phyloP scores from a whole-genome alignment of 164 flowering plant species.

The Aristolochia fimbriata region DNA sequence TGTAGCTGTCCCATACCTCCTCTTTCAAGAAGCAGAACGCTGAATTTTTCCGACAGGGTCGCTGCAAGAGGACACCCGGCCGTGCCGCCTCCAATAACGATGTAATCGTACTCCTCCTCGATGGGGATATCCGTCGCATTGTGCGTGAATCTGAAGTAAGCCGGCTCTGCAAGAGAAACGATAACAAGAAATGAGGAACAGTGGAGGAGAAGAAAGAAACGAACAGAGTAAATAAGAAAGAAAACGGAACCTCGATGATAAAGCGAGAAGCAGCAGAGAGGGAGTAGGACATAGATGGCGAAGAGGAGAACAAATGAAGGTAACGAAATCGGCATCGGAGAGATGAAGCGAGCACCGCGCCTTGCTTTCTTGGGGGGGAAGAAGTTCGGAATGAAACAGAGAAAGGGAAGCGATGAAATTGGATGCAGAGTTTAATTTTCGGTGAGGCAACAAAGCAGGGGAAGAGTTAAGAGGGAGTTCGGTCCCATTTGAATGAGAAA shows the following conservation, averaged over 20 bases:
- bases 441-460: not conserved
- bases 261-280: not conserved
- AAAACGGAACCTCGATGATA: not conserved
- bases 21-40: conserved; percentile 64
- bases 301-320: not conserved
- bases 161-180: conserved; percentile 35
- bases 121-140: conserved; percentile 62
- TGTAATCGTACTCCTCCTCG: conserved; percentile 71
- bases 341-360: not conserved
- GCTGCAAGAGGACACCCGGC: conserved; percentile 92
- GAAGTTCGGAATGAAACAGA: too few relatives aligned
- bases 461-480: not conserved
- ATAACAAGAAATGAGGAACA: not conserved
- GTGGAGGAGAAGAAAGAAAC: not conserved
- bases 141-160: conserved; percentile 28
- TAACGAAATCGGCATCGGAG: not conserved
- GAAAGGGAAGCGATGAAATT: not conserved
- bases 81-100: conserved; percentile 88
- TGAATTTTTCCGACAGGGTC: conserved; percentile 40
- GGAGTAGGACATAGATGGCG: not conserved
- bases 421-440: too few relatives aligned
- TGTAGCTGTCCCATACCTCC: conserved; percentile 22
- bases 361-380: not conserved
- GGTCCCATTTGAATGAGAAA: not conserved
- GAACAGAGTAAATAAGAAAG: not conserved